Base-by-base conservation (phyloP, 2,329 filamentous ascomycete species). In the Aspergillus oerlinghausenensis region DNA sequence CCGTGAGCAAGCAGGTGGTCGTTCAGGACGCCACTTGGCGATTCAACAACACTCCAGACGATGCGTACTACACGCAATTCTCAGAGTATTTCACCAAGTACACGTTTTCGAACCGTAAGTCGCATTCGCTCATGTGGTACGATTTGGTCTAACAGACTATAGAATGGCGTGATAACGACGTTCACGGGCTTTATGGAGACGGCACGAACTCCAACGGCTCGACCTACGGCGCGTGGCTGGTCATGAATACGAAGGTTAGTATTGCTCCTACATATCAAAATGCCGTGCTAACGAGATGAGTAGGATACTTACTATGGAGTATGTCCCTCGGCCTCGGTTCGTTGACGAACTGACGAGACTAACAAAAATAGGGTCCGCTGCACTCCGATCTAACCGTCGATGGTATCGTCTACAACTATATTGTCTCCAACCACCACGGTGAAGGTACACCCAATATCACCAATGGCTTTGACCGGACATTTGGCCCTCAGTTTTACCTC, bases 21-120 rank as follows among this genome's bases (percentile, higher is more conserved):
- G 84, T 87, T 3, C 84, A 87, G 65, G 85, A 88, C 68, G 84
- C 85, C 4, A 86, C 84, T 0, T 87, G 83, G 82, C 81, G 83
- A 49, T 67, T 87, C 14, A 80, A 81, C 26, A 81, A 81, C 49
- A 79, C 79, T 0, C 78, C 79, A 0, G 65, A 80, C 17, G 81
- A 84, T 64, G 73, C 80, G 0, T 87, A 87, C 63, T 81, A 84
- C 0, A 68, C 78, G 40, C 72, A 83, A 49, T 78, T 82, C 55
- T 76, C 81, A 1, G 81, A 86, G 49, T 87, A 86, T 68, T 88
- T 86, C 64, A 87, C 84, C 23, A 88, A 88, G 66, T 87, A 87
- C 63, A 86, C 81, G 0, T 86, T 87, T 57, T 76, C 78, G 4
- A 82, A 83, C 56, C 76, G 76, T 69, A 58, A 35, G 4, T 23